Conservation (phyloP, 1,139 yeast genomes). For the Trichomonascaceae sp. region DNA sequence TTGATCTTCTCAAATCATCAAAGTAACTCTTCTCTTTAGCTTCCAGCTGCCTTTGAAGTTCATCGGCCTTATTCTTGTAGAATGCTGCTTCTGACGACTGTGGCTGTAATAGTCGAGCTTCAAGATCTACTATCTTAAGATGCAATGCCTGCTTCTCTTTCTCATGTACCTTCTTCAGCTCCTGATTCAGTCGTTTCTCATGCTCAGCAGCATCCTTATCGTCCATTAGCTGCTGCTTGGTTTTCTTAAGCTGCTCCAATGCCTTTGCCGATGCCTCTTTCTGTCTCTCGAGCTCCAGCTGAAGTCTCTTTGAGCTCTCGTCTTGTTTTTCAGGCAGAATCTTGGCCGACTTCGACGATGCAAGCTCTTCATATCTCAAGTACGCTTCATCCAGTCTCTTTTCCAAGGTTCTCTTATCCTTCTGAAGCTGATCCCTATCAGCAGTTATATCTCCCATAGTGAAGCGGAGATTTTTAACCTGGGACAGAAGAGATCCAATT, state of each 20-base stretch:
- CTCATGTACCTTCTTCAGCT: constrained; percentile 25
- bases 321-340: constrained; percentile 15
- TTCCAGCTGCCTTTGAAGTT: constrained; percentile 34
- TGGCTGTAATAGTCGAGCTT: constrained; percentile 27
- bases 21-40: constrained; percentile 31
- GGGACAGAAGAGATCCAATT: constrained; percentile 30
- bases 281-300: constrained; percentile 20
- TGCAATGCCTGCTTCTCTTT: constrained; percentile 30
- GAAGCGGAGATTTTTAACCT: constrained; percentile 30
- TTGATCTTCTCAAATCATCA: constrained; percentile 32
- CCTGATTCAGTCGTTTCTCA: constrained; percentile 27
- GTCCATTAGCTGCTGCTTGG: constrained; percentile 20
- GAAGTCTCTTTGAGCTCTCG: constrained; percentile 8
- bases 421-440: constrained; percentile 34
- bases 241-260: constrained; percentile 17
- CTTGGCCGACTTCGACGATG: constrained; percentile 15
- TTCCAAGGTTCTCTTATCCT: constrained; percentile 35
- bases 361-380: constrained; percentile 26
- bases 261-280: constrained; percentile 20
- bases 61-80: constrained; percentile 28
- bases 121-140: constrained; percentile 30
- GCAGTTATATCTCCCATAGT: constrained; percentile 33
- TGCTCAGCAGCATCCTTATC: constrained; percentile 23
- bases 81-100: constrained; percentile 20
- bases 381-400: constrained; percentile 29